These are phyloP conservation scores for Infundibulicybe gibba DNA, from an alignment of 768 basidiomycete genomes.

Conservation along the genomic window DNA sequence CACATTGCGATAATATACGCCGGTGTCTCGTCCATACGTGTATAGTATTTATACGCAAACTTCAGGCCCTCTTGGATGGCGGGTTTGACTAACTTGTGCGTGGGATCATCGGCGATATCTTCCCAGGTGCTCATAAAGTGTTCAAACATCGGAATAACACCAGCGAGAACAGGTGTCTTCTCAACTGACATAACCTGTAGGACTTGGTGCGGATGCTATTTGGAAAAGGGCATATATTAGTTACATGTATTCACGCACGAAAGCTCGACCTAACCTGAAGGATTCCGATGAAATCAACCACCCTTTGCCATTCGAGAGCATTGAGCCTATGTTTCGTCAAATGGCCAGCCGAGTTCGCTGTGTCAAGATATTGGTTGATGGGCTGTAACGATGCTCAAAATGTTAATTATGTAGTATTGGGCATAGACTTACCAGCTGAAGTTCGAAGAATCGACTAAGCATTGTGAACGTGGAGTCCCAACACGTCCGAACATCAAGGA, in stretches of 20 bases:
- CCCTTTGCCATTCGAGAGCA: too few species aligned
- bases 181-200: constrained; percentile 13
- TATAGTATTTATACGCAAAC: constrained; percentile 9
- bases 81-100: constrained; percentile 2
- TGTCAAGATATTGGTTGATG: too few species aligned
- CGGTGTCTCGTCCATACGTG: constrained; percentile 4
- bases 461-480: not conserved
- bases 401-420: not conserved
- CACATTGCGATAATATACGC: constrained; percentile 10
- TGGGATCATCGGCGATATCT: not conserved
- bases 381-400: too few species aligned
- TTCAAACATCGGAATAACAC: constrained; percentile 16
- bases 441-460: too few species aligned
- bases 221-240: too few species aligned
- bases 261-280: too few species aligned
- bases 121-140: constrained; percentile 13
- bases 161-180: constrained; percentile 13
- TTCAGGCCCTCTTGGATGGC: constrained; percentile 2
- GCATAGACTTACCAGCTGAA: not conserved
- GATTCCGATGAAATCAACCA: too few species aligned
- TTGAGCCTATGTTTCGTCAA: too few species aligned
- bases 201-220: constrained; percentile 7
- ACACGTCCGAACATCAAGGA: not conserved
- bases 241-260: too few species aligned
- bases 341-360: too few species aligned